Percentiles rank a stretch among this genome's conserved stretches.
Conservation (phyloP, 306 rosid genomes). For the Ceratonia siliqua region DNA sequence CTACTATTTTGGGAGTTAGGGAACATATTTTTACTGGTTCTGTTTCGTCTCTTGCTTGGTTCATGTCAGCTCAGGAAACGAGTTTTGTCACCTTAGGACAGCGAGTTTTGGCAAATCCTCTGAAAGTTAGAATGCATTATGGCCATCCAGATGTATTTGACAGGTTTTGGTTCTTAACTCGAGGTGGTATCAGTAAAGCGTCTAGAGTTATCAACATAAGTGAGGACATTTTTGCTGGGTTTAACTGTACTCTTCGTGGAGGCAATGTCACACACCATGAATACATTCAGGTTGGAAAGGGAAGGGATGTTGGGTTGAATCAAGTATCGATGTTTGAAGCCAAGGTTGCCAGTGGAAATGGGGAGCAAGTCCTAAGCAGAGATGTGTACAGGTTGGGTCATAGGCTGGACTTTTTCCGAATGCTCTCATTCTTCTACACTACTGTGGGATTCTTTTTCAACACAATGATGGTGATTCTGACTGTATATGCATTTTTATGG, state of each 20-base stretch:
- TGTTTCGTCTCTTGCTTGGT: slow-evolving; percentile 94
- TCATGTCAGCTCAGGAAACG: slow-evolving; percentile 93
- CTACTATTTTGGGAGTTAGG: slow-evolving; percentile 89
- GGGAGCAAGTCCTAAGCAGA: slow-evolving; percentile 83
- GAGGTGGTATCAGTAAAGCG: slow-evolving; percentile 94
- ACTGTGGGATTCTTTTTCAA: slow-evolving; percentile 86
- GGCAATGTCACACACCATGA: slow-evolving; percentile 93
- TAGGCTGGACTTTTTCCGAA: slow-evolving; percentile 78
- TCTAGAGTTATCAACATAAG: slow-evolving; percentile 89
- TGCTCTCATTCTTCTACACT: slow-evolving; percentile 83
- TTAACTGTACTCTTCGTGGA: slow-evolving; percentile 83
- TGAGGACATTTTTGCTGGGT: slow-evolving; percentile 91
- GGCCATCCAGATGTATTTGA: slow-evolving; percentile 98
- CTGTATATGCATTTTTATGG: slow-evolving; percentile 85
- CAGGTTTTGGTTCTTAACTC: slow-evolving; percentile 80
- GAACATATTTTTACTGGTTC: slow-evolving; percentile 89
- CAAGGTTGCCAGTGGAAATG: slow-evolving; percentile 92
- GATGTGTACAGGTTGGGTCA: slow-evolving; percentile 89
- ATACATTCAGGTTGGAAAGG: slow-evolving; percentile 92
- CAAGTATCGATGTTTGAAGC: slow-evolving; percentile 94
- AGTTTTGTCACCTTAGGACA: slow-evolving; percentile 94
- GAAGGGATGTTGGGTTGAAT: slow-evolving; percentile 89
- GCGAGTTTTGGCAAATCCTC: slow-evolving; percentile 83
- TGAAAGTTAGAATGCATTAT: slow-evolving; percentile 89
- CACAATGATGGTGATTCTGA: slow-evolving; percentile 71